Base-by-base conservation (phyloP, 257 asterid species). In the Verbascum thapsus region DNA sequence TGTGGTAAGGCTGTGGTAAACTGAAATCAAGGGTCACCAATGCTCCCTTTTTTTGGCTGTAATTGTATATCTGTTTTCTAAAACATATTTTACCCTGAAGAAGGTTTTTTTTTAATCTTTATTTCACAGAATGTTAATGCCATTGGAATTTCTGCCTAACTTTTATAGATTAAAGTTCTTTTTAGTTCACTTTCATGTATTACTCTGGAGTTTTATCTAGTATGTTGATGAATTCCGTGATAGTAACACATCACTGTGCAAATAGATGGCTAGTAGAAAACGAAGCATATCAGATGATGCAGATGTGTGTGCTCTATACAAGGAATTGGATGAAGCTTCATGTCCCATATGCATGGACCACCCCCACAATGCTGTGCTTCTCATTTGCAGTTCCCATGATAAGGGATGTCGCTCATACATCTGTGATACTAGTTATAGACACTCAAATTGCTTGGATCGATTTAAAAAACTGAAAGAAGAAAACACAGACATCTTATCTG, bases 301-400 rank as follows among this genome's bases (percentile, higher is more conserved):
- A 70, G 90, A 91, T 76, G 74, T 71, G 73, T 74, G 70, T 80
- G 80, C 78, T 53, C 80, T 75, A 55, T 74, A 81, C 81, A 88
- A 85, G 79, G 98, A 91, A 80, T 88, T 80, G 96, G 99, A 92
- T 50, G 99, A 87, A 58, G 96, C 87, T 50, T 85, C 86, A 51
- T 89, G 99, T 70, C 83, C 99, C 64, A 84, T 92, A 79, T 87
- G 95, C 80, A 85, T 91, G 98, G 98, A 91, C 64, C 92, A 80
- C 62, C 86, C 85, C 58, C 86, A 80, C 86, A 80, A 80, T 72
- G 95, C 97, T 40, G 97, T 89, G 62, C 95, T 89, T 72, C 90
- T 92, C 73, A 66, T 89, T 70, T 92, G 99, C 86, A 81, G 82
- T 69, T 90, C 96, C 62, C 81, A 92, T 63, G 91, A 84, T 42